phyloP scores from a whole-genome alignment of 257 asterid genomes.

The Penstemon newberryi region DNA sequence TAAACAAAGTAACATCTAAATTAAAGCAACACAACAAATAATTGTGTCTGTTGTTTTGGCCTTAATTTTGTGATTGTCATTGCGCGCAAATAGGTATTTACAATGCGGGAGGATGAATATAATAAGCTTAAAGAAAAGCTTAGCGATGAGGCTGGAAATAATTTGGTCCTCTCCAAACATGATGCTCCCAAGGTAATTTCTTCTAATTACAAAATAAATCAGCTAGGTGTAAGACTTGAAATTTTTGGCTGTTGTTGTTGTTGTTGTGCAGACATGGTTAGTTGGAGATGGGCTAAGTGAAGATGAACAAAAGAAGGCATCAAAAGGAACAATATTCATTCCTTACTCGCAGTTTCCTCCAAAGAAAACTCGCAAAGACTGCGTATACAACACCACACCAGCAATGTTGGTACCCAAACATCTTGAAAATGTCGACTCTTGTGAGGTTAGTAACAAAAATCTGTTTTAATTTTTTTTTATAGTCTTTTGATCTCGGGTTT shows the following conservation, averaged over 20 bases:
- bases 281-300: conserved; percentile 39
- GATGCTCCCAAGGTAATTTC: conserved; percentile 24
- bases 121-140: conserved; percentile 26
- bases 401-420: conserved; percentile 44
- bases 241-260: not conserved
- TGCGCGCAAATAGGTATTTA: conserved; percentile 21
- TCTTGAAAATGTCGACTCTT: conserved; percentile 42
- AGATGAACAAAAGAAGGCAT: conserved; percentile 38
- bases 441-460: conserved; percentile 38
- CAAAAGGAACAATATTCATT: conserved; percentile 43
- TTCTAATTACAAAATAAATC: no score
- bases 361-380: conserved; percentile 36
- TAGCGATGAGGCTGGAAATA: conserved; percentile 25
- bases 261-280: conserved; percentile 34
- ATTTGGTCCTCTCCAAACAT: conserved; percentile 24
- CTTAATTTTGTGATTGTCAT: not conserved
- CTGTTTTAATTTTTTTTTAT: not conserved
- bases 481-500: not conserved
- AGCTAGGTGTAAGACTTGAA: no score
- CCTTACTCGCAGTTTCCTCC: conserved; percentile 49
- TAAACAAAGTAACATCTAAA: no score
- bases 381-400: conserved; percentile 38
- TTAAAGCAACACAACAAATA: no score
- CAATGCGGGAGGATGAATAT: conserved; percentile 24
- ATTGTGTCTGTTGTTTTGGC: no score